Evolutionary conservation across 768 basidiomycete species (phyloP).

Genomic region (Termitomyces sp.): DNA sequence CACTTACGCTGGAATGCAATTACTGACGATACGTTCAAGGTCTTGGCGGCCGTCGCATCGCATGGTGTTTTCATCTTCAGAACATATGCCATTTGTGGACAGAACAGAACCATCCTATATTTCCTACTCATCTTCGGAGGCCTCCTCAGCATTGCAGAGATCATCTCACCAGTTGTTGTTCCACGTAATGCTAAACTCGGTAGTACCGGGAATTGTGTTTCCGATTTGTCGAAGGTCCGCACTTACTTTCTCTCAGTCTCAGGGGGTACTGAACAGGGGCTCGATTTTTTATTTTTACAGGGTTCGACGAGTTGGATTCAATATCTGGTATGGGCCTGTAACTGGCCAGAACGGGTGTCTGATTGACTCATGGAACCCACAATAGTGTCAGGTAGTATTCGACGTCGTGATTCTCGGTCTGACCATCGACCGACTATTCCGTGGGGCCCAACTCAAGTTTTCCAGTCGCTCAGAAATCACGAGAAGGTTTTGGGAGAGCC

Average conservation of each 20-base stretch:
- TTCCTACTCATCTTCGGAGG: constrained; percentile 17
- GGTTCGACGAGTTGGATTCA: constrained; percentile 19
- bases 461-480: constrained; percentile 16
- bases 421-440: constrained; percentile 16
- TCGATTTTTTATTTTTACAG: not conserved
- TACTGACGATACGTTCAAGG: constrained; percentile 1
- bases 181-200: constrained; percentile 16
- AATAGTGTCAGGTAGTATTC: constrained; percentile 16
- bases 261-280: not conserved
- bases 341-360: not conserved
- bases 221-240: constrained; percentile 15
- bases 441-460: constrained; percentile 12
- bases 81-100: constrained; percentile 18
- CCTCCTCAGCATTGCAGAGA: constrained; percentile 13
- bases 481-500: constrained; percentile 18
- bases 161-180: constrained; percentile 17
- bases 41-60: constrained; percentile 18
- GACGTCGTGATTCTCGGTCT: constrained; percentile 17
- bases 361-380: not conserved
- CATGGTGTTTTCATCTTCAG: constrained; percentile 18
- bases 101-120: constrained; percentile 7
- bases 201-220: constrained; percentile 14
- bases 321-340: constrained; percentile 9
- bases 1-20: not conserved
- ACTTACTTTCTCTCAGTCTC: not conserved